These are phyloP conservation scores for Nitzschia inconspicua DNA, from an alignment of 108 stramenopile genomes.

Conservation along the genomic window DNA sequence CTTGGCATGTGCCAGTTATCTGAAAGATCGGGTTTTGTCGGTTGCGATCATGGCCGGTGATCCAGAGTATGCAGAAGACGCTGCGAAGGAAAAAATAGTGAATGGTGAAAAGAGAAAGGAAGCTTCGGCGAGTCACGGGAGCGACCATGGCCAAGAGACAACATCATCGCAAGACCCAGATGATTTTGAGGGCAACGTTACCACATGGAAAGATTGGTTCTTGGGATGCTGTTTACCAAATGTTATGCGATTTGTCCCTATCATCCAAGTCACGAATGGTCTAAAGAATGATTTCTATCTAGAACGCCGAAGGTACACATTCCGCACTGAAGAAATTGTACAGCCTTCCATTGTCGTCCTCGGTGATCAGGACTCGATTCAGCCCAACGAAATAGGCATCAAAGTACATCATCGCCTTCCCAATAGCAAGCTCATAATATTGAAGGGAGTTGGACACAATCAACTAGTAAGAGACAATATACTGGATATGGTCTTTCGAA, in stretches of 20 bases:
- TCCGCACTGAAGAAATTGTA: slow-evolving; percentile 1
- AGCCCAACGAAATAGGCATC: slow-evolving; percentile 3
- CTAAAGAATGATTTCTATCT: slow-evolving; percentile 16
- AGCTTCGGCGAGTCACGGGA: no score
- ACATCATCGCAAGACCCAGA: no score
- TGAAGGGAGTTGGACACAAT: slow-evolving; percentile 8
- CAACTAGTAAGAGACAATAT: slow-evolving; percentile 2
- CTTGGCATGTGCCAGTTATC: slow-evolving; percentile 14
- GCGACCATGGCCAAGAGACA: no score
- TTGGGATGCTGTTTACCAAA: no score
- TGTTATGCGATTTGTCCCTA: background rate
- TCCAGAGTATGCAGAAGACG: slow-evolving; percentile 18
- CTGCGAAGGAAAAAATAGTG: slow-evolving; percentile 7
- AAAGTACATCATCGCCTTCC: slow-evolving; percentile 9
- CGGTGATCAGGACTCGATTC: slow-evolving; percentile 10
- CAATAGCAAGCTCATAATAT: slow-evolving; percentile 1
- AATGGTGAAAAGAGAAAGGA: no score
- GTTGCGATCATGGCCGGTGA: slow-evolving; percentile 10
- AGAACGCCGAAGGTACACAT: slow-evolving; percentile 6
- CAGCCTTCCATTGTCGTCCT: slow-evolving; percentile 1
- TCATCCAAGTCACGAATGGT: background rate
- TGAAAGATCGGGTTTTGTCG: background rate
- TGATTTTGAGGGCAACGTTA: no score
- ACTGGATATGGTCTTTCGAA: background rate
- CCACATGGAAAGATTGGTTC: no score